phyloP scores from a whole-genome alignment of 306 rosid species.

The Boehmeria nivea region DNA sequence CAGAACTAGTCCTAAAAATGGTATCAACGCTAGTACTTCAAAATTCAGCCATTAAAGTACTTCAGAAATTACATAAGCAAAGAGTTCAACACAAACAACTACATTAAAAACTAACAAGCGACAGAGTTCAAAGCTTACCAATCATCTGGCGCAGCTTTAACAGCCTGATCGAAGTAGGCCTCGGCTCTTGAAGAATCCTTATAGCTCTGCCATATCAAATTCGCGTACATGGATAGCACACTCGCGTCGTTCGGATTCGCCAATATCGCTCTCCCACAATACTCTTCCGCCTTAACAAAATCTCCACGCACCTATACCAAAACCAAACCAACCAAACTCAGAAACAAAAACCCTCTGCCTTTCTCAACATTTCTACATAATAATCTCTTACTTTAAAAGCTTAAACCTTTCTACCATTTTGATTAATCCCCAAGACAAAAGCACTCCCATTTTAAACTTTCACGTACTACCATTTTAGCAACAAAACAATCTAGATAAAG shows the following conservation, averaged over 20 bases:
- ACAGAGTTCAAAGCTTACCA: conserved; percentile 33
- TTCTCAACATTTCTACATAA: too few relatives aligned
- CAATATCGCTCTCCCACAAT: conserved; percentile 80
- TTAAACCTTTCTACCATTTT: too few relatives aligned
- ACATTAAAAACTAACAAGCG: background rate
- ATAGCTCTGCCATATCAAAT: conserved; percentile 65
- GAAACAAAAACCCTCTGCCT: background rate
- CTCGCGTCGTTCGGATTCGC: conserved; percentile 63
- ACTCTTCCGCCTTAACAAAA: conserved; percentile 70
- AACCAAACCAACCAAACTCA: background rate
- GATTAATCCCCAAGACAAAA: too few relatives aligned
- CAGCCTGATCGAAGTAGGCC: conserved; percentile 61
- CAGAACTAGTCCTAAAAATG: too few relatives aligned
- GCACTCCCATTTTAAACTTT: too few relatives aligned
- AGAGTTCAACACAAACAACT: too few relatives aligned
- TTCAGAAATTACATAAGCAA: too few relatives aligned
- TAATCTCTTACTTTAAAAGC: too few relatives aligned
- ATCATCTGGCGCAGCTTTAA: conserved; percentile 69
- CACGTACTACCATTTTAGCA: too few relatives aligned
- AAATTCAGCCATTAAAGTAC: too few relatives aligned
- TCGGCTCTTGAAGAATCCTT: conserved; percentile 77
- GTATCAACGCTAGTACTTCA: too few relatives aligned
- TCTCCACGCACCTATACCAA: conserved; percentile 50
- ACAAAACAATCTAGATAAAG: too few relatives aligned
- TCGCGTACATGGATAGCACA: conserved; percentile 65